phyloP scores from a whole-genome alignment of 1,284 basidiomycete species.

The Termitomyces sp. region DNA sequence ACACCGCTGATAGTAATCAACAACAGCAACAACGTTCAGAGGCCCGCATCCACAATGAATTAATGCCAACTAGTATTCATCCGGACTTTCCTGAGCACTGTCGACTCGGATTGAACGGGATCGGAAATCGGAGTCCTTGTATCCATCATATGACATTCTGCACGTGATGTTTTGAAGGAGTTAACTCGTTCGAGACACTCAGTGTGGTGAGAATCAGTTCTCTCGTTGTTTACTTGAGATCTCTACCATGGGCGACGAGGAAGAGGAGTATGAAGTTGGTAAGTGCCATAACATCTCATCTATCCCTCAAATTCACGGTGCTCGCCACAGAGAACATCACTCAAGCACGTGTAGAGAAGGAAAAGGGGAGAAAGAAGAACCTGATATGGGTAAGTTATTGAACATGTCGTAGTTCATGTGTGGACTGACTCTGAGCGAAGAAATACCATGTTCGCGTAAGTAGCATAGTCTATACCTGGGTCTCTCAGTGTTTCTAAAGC shows the following conservation, averaged over 20 bases:
- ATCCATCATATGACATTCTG: constrained; percentile 1
- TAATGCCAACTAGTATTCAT: too few species aligned
- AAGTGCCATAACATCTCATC: constrained; percentile 24
- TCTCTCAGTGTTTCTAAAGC: neutral
- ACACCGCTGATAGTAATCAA: too few species aligned
- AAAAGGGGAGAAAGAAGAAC: constrained; percentile 36
- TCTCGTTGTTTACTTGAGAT: neutral
- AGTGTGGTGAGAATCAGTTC: too few species aligned
- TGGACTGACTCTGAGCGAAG: constrained; percentile 29
- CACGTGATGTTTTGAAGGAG: constrained; percentile 3
- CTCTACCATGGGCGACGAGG: constrained; percentile 30
- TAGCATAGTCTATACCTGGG: constrained; percentile 2
- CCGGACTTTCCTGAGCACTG: too few species aligned
- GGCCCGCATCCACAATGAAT: too few species aligned
- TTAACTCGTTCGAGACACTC: too few species aligned
- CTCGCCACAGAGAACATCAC: constrained; percentile 45
- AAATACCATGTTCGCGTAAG: constrained; percentile 60
- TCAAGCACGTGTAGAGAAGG: constrained; percentile 42
- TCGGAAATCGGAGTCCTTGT: neutral
- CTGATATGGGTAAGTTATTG: constrained; percentile 29
- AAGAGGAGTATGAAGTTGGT: constrained; percentile 69
- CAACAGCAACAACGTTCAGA: too few species aligned
- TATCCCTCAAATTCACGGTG: neutral
- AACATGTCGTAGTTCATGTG: constrained; percentile 3
- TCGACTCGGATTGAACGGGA: too few species aligned